phyloP scores from a whole-genome alignment of 1,284 basidiomycete species.

The Schizophyllum commune region DNA sequence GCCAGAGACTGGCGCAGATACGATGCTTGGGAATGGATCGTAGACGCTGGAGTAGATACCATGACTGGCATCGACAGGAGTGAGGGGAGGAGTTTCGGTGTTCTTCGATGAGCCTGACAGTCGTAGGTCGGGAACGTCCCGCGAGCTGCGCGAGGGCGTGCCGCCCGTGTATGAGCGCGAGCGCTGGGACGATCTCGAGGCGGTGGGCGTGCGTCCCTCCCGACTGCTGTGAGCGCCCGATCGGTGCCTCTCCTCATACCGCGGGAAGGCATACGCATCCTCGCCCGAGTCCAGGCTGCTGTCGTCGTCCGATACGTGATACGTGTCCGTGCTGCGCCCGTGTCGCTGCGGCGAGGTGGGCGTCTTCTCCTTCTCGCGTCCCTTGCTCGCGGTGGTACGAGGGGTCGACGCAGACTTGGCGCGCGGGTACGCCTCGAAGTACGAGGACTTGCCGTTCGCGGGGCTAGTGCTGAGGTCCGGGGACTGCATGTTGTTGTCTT shows the following conservation, averaged over 20 bases:
- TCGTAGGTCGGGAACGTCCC: constrained; percentile 37
- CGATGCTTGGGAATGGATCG: constrained; percentile 55
- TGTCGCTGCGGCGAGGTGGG: constrained; percentile 3
- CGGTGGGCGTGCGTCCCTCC: constrained; percentile 3
- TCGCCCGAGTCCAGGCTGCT: constrained; percentile 12
- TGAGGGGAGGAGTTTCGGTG: constrained; percentile 57
- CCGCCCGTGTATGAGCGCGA: constrained; percentile 19
- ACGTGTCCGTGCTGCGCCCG: not conserved
- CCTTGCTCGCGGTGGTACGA: constrained; percentile 17
- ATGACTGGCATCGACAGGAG: constrained; percentile 44
- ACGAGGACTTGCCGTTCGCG: constrained; percentile 13
- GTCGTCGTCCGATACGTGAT: constrained; percentile 15
- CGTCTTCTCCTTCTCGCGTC: constrained; percentile 10
- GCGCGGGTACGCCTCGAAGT: constrained; percentile 30
- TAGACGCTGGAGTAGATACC: constrained; percentile 33
- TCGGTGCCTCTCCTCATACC: constrained; percentile 15
- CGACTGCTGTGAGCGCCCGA: constrained; percentile 4
- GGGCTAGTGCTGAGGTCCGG: constrained; percentile 16
- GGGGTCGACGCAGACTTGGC: constrained; percentile 16
- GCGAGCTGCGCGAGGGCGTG: constrained; percentile 18
- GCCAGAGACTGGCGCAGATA: constrained; percentile 66
- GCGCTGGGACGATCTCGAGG: constrained; percentile 9
- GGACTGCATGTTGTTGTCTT: constrained; percentile 31
- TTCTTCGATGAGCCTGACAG: constrained; percentile 60
- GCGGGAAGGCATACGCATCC: constrained; percentile 13